Conservation (phyloP, 169 alveolate genomes). For the Cryptosporidium sp. region DNA sequence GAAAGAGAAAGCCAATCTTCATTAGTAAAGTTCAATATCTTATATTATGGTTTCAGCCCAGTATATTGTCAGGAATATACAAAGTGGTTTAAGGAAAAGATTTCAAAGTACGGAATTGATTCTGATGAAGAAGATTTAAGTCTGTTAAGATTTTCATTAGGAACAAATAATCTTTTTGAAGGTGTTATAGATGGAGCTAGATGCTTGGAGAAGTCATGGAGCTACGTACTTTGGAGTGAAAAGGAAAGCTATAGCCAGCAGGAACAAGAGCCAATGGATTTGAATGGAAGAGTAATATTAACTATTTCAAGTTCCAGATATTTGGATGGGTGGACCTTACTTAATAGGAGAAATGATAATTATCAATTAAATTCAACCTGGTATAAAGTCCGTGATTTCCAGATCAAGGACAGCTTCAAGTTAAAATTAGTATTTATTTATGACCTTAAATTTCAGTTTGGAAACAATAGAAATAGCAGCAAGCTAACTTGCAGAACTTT, state of each 20-base stretch:
- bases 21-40: not conserved
- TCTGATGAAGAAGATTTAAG: not conserved
- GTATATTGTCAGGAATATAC: constrained; percentile 38
- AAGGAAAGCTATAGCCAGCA: not conserved
- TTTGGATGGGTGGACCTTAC: constrained; percentile 47
- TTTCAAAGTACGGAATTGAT: not conserved
- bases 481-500: constrained; percentile 14
- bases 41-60: constrained; percentile 34
- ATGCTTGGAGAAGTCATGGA: constrained; percentile 42
- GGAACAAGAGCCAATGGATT: not conserved
- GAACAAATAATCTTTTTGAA: not conserved
- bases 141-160: constrained; percentile 11
- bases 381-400: constrained; percentile 25
- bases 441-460: constrained; percentile 29
- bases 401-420: not conserved
- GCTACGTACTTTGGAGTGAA: constrained; percentile 30
- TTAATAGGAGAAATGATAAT: constrained; percentile 14
- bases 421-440: constrained; percentile 6
- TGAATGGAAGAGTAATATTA: constrained; percentile 29
- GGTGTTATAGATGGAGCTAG: not conserved
- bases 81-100: not conserved
- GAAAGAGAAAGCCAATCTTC: constrained; percentile 16
- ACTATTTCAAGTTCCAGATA: constrained; percentile 17
- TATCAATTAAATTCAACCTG: constrained; percentile 3
- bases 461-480: not conserved